Evolutionary conservation across 2,329 filamentous ascomycete genomes (phyloP), one percentile per base, ranked within the genome.

Genomic region (Tolypocladium sp.): DNA sequence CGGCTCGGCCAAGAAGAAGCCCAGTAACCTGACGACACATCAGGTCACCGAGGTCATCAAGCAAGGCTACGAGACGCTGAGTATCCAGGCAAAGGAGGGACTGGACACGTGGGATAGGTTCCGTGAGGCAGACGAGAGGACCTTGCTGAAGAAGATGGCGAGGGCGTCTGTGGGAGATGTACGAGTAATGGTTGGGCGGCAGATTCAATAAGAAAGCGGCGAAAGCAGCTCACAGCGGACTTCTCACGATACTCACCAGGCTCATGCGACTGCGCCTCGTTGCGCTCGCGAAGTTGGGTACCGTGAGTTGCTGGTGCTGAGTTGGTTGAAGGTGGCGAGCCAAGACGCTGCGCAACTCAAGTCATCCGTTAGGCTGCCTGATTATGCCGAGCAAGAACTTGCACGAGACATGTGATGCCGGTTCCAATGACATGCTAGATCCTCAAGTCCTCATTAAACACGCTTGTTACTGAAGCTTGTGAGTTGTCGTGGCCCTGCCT

Each of bases 21-120:
- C 84, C 61, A 89, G 85, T 67, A 85, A 89, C 64, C 76, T 97
- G 61, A 96, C 90, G 60, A 92, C 89, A 42, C 80, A 85, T 56
- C 90, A 97, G 71, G 92, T 99, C 44, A 88, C 88, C 49, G 88
- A 90, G 64, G 90, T 97, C 35, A 97, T 99, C 73, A 96, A 96
- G 76, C 89, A 95, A 72, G 94, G 94, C 0, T 97, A 97, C 69
- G 93, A 97, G 73, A 96, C 92, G 41, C 75, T 99, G 67, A 93
- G 89, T 63, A 95, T 99, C 58, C 90, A 95, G 73, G 86, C 91
- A 0, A 91, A 88, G 67, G 92, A 96, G 69, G 92, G 90, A 0
- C 72, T 96, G 65, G 92, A 93, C 71, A 85, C 86, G 42, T 96
- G 91, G 90, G 90, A 91, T 64, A 84, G 81, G 69, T 97, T 90